Base-by-base conservation (phyloP, 208 protist species). In the Acanthamoeba sp. region DNA sequence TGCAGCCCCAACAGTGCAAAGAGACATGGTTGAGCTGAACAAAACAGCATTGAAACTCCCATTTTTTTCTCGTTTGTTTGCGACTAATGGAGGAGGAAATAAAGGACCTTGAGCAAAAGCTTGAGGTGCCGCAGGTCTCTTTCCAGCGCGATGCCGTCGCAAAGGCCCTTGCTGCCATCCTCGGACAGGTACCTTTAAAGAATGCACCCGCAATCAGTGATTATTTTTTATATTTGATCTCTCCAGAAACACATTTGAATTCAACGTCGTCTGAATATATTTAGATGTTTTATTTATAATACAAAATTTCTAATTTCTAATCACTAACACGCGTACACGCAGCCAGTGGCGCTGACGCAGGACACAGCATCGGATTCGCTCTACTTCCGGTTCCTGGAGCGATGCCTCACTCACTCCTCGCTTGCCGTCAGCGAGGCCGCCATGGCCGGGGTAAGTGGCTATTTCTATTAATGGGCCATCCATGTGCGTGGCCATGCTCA, bases 61-160 rank as follows among this genome's bases (percentile, higher is more conserved):
- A 62, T 24, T 59, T 73, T 36, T 1, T 27, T 2, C 40, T 76
- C 40, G 29, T 38, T 76, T 4, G 36, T 34, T 10, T 1, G 14
- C n/a, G 48, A 55, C 16, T 20, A 22, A 76, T 76, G 66, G 80
- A 62, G 40, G 80, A 89, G 10, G 80, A 89, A 9, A n/a, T 89
- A 10, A 89, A 89, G 29, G 80, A 89, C 32, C 32, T 52, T 10
- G 55, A 89, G 80, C 50, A 36, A 27, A 89, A 62, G 55, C 80
- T 89, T 22, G 80, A 89, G 45, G 55, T 89, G 50, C 80, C 80
- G 27, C 80, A 89, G 80, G 45, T 89, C 32, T 89, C 80, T 4
- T 66, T 40, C 27, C 80, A 89, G 55, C 45, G 80, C 14, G 80
- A 89, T 66, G 80, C 80, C 27, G 34, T 89, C 40, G 36, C 80